phyloP scores from a whole-genome alignment of 2,329 filamentous ascomycete genomes.

The Calonectria crousiana region DNA sequence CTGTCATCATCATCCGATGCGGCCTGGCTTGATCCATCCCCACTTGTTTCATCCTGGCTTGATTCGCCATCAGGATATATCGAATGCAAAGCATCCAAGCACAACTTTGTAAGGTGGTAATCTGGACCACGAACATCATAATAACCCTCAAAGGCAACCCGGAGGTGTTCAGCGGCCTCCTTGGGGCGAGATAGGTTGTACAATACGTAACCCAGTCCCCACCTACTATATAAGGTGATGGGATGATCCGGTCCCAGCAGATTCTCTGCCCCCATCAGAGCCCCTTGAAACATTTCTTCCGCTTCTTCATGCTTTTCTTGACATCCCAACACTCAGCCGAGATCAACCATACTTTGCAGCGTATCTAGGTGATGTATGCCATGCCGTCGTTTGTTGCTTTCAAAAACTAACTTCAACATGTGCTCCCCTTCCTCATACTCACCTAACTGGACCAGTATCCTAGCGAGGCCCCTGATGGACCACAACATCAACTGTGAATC shows the following conservation, averaged over 20 bases:
- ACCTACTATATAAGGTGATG: background rate
- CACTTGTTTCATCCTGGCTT: background rate
- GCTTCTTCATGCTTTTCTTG: constrained; percentile 26
- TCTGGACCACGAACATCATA: background rate
- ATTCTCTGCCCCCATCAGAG: background rate
- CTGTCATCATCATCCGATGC: background rate
- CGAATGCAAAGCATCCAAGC: no score
- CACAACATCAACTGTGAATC: background rate
- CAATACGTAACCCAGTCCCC: background rate
- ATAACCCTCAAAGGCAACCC: background rate
- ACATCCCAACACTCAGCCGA: background rate
- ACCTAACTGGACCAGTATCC: background rate
- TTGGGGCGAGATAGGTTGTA: no score
- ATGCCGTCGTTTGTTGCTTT: background rate
- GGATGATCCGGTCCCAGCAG: background rate
- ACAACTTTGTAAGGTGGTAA: background rate
- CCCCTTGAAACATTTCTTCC: constrained; percentile 2
- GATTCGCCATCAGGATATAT: background rate
- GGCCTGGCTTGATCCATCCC: background rate
- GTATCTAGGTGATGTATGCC: background rate
- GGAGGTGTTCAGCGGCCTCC: background rate
- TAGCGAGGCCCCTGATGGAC: background rate
- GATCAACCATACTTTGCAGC: background rate
- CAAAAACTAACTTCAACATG: background rate
- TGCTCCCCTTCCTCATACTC: background rate